Evolutionary conservation across 176 grass and related monocot species (phyloP), one percentile per base, ranked within the genome.

Genomic region (Aechmea fasciata): DNA sequence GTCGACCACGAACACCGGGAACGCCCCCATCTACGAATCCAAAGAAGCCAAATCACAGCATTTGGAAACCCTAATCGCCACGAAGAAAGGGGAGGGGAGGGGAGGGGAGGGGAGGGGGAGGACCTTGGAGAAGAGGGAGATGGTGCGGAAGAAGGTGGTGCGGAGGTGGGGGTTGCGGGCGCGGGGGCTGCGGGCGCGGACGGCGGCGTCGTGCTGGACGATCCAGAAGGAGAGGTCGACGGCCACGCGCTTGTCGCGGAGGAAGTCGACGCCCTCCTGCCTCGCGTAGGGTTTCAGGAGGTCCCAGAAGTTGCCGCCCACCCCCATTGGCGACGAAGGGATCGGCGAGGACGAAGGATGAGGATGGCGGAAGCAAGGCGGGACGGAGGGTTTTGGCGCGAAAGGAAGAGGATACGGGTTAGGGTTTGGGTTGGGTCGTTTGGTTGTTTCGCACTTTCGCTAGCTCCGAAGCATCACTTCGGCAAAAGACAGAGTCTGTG

Each of bases 211-310:
- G 65, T 97, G 93, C 68, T 87, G 87, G 61, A 97, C 82, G 71
- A 97, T 52, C 93, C 88, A 97, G 79, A 87, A 97, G 74, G 93
- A 91, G 65, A 97, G 93, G 70, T 97, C 93, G 50, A 92, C 81
- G 73, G 93, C 93, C 52, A 97, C 89, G 65, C 86, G 89, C 73
- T 90, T 85, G 71, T 85, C 82, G 50, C 83, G 89, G 54, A 97
- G 89, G 83, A 71, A 83, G 11, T 83, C 89, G 49, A 83, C 78
- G 6, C 68, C 86, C 50, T 97, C 89, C 25, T 81, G 70, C 51
- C 73, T 74, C 24, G 79, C 86, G 71, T 81, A 90, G 57, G 86
- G 93, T 70, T 83, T 87, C 11, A 97, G 79, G 0, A 97, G 86
- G 50, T 92, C 86, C 93, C 93, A 97, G 81, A 92, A 97, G 22